Evolutionary conservation across 768 basidiomycete genomes (phyloP).

Genomic region (Psilocybe sp.): DNA sequence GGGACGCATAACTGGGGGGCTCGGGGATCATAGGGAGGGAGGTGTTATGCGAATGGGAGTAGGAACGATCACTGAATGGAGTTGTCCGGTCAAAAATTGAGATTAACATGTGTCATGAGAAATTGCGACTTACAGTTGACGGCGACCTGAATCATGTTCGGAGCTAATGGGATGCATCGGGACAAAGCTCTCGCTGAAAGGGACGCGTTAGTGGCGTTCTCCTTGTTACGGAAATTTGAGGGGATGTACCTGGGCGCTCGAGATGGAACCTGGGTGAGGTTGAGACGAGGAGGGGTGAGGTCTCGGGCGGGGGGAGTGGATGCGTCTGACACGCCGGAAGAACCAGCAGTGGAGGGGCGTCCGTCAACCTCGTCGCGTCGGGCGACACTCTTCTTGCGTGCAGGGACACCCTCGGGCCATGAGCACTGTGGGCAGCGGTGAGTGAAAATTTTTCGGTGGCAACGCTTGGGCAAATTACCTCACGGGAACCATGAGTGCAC

Average conservation of each 20-base stretch:
- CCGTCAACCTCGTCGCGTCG: constrained; percentile 61
- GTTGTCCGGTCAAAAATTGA: constrained; percentile 12
- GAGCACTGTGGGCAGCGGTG: constrained; percentile 51
- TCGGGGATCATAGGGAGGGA: constrained; percentile 59
- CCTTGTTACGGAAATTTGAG: constrained; percentile 6
- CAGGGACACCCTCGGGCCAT: constrained; percentile 79
- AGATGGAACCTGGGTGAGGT: constrained; percentile 36
- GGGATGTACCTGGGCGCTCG: constrained; percentile 36
- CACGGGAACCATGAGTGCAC: constrained; percentile 82
- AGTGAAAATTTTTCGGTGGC: constrained; percentile 7
- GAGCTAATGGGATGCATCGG: constrained; percentile 41
- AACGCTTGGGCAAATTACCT: constrained; percentile 38
- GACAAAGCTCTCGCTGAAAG: constrained; percentile 41
- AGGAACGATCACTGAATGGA: constrained; percentile 36
- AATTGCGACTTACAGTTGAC: constrained; percentile 40
- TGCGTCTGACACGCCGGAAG: constrained; percentile 66
- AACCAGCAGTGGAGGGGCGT: constrained; percentile 73
- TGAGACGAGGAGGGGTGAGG: constrained; percentile 57
- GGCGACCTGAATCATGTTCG: constrained; percentile 42
- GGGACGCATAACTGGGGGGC: constrained; percentile 40
- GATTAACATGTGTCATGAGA: constrained; percentile 6
- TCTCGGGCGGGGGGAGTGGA: constrained; percentile 74
- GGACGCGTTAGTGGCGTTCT: constrained; percentile 11
- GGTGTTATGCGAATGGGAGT: constrained; percentile 40
- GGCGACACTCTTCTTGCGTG: constrained; percentile 60